Conservation (phyloP, 1,284 basidiomycete species). For the Puccinia hordei region DNA sequence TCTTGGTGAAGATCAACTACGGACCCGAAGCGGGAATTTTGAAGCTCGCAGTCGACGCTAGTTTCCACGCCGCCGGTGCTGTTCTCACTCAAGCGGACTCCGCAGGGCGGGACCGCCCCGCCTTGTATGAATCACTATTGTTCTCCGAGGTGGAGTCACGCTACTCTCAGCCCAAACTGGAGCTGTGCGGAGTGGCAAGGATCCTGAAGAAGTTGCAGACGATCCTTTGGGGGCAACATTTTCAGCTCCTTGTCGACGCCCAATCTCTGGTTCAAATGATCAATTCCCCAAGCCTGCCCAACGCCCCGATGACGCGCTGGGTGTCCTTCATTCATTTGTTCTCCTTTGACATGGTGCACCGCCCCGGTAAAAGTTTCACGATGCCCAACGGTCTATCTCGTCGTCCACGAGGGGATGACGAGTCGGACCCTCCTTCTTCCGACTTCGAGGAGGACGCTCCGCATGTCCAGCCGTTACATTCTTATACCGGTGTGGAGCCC, state of each 20-base stretch:
- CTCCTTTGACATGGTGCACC: constrained; percentile 23
- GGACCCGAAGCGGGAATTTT: background rate
- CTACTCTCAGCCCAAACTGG: constrained; percentile 45
- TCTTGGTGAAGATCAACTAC: background rate
- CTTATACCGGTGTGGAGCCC: no score
- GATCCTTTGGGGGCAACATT: constrained; percentile 20
- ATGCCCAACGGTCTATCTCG: constrained; percentile 22
- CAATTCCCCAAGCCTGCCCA: background rate
- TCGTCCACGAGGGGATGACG: background rate
- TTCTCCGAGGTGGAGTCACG: constrained; percentile 25
- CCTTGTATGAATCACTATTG: background rate
- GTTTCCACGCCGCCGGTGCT: background rate
- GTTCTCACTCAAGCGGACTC: background rate
- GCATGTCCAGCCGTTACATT: background rate
- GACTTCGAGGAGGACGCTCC: constrained; percentile 36
- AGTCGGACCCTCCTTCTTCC: background rate
- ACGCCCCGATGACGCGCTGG: constrained; percentile 8
- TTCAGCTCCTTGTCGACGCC: constrained; percentile 34
- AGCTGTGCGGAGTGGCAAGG: constrained; percentile 35
- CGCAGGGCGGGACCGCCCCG: background rate
- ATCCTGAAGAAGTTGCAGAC: constrained; percentile 25
- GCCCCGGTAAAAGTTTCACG: constrained; percentile 9
- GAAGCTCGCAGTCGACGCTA: constrained; percentile 3
- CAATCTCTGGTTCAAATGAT: constrained; percentile 39
- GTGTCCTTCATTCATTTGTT: constrained; percentile 29